phyloP scores from a whole-genome alignment of 2,329 filamentous ascomycete genomes.

The Pseudocercospora fuligena region DNA sequence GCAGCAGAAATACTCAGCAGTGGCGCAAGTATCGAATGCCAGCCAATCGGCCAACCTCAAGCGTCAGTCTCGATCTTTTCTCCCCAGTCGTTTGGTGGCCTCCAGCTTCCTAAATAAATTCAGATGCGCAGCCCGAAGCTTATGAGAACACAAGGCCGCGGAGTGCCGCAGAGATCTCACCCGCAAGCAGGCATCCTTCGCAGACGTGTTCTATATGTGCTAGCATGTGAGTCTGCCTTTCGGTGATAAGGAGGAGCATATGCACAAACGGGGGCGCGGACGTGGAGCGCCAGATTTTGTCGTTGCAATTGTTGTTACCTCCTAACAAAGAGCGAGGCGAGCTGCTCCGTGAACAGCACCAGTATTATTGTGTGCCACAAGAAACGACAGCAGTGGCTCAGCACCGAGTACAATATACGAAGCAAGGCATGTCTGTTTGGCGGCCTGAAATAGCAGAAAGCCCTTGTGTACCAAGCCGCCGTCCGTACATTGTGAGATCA shows the following conservation, averaged over 20 bases:
- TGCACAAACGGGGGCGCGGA: constrained; percentile 13
- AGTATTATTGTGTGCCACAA: constrained; percentile 4
- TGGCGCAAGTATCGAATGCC: constrained; percentile 17
- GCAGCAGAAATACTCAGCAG: constrained; percentile 13
- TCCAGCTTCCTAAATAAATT: neutral
- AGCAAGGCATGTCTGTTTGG: constrained; percentile 3
- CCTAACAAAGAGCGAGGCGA: constrained; percentile 9
- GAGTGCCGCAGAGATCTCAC: neutral
- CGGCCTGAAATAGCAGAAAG: constrained; percentile 5
- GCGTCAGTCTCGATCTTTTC: neutral
- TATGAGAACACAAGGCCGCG: neutral
- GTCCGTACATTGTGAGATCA: neutral
- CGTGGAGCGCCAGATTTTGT: constrained; percentile 13
- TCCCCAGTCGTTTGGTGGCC: neutral
- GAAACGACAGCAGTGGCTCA: constrained; percentile 3
- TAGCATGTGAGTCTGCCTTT: neutral
- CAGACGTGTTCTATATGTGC: neutral
- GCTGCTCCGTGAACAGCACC: neutral
- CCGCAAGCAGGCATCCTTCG: neutral
- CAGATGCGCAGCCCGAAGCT: constrained; percentile 1
- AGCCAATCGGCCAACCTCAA: constrained; percentile 23
- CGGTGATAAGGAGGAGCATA: constrained; percentile 10
- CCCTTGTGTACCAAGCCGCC: neutral
- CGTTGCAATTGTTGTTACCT: constrained; percentile 11
- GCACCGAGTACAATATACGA: neutral